Percentiles rank a stretch among this genome's conserved stretches.
These are phyloP conservation scores for Ustilago vetiveriae DNA, from an alignment of 1,284 basidiomycete genomes.

Conservation along the genomic window DNA sequence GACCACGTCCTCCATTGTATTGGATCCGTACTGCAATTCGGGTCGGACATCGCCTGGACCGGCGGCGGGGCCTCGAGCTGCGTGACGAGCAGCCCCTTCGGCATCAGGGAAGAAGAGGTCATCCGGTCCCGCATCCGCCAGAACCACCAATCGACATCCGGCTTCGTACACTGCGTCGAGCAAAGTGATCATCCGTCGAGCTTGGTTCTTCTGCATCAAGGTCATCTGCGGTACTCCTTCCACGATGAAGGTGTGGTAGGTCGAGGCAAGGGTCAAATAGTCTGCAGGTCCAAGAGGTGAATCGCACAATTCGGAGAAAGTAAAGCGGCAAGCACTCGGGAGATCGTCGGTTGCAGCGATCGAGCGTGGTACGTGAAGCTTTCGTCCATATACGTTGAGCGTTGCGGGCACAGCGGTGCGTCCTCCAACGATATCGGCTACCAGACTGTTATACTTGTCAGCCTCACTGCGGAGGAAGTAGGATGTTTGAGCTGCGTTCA, in stretches of 20 bases:
- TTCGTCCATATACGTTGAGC: conserved; percentile 71
- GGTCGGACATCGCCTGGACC: conserved; percentile 29
- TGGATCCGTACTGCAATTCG: conserved; percentile 10
- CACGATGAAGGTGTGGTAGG: conserved; percentile 73
- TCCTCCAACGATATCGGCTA: conserved; percentile 16
- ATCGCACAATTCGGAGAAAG: conserved; percentile 75
- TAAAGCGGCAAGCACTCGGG: conserved; percentile 71
- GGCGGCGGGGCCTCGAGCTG: conserved; percentile 41
- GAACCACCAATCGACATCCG: conserved; percentile 67
- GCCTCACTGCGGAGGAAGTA: conserved; percentile 53
- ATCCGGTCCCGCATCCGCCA: conserved; percentile 71
- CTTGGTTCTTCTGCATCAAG: conserved; percentile 76
- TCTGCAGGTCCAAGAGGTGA: conserved; percentile 77
- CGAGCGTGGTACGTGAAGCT: conserved; percentile 71
- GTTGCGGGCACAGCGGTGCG: conserved; percentile 13
- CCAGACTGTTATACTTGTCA: conserved; percentile 26
- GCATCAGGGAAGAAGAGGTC: conserved; percentile 73
- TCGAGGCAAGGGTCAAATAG: conserved; percentile 75
- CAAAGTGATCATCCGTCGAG: conserved; percentile 76
- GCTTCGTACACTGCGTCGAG: conserved; percentile 74
- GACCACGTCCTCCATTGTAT: conserved; percentile 37
- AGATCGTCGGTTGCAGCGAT: conserved; percentile 22
- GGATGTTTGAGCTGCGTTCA: conserved; percentile 3
- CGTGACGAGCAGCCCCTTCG: conserved; percentile 30
- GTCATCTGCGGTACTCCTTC: conserved; percentile 74